phyloP scores from a whole-genome alignment of 2,329 filamentous ascomycete genomes.

The Arthroderma uncinatum region DNA sequence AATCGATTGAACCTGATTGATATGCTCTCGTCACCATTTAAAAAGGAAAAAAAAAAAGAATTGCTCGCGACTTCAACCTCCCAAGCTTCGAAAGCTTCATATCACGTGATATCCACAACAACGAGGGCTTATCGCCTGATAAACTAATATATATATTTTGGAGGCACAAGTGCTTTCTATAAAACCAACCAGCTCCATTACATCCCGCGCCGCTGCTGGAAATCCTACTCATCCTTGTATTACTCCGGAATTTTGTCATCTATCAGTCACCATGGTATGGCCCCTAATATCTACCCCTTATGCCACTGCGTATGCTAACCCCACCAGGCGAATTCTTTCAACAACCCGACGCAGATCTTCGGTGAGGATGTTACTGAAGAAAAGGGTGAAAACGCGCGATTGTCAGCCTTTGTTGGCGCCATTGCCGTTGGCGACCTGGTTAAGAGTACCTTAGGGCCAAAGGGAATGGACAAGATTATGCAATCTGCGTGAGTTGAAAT shows the following conservation, averaged over 20 bases:
- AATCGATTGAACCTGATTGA: neutral
- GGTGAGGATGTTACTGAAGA: conserved; percentile 93
- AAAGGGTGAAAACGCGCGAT: conserved; percentile 97
- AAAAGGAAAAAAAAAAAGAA: neutral
- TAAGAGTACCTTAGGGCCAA: conserved; percentile 92
- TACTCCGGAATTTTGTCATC: neutral
- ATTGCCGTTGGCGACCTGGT: conserved; percentile 96
- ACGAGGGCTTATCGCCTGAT: conserved; percentile 2
- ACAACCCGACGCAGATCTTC: conserved; percentile 93
- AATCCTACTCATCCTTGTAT: neutral
- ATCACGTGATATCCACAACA: neutral
- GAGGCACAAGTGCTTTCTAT: neutral
- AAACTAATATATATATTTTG: neutral
- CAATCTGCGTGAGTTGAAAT: conserved; percentile 62
- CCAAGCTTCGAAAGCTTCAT: neutral
- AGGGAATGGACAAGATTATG: conserved; percentile 98
- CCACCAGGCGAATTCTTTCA: conserved; percentile 28
- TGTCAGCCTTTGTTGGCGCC: conserved; percentile 94
- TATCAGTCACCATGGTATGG: conserved; percentile 11
- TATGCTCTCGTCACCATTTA: neutral
- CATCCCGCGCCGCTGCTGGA: neutral
- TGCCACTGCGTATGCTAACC: neutral
- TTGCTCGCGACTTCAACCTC: neutral
- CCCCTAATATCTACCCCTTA: neutral
- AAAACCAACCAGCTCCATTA: conserved; percentile 1